These are phyloP conservation scores for Cichorium intybus DNA, from an alignment of 140 eudicot species.

Conservation along the genomic window DNA sequence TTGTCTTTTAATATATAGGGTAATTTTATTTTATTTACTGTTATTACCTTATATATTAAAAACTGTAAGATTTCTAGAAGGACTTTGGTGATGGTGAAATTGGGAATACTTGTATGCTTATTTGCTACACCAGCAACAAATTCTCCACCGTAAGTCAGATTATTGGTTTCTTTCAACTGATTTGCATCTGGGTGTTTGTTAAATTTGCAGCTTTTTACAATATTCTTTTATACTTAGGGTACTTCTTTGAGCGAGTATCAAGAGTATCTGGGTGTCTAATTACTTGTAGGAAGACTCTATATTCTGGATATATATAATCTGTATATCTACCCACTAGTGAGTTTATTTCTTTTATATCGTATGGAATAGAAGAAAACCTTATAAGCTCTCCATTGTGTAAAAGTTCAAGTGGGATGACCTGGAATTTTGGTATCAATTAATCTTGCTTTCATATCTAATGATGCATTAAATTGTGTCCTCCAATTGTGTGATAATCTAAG, in stretches of 20 bases:
- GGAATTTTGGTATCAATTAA: slow-evolving; percentile 71
- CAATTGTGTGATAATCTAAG: slow-evolving; percentile 86
- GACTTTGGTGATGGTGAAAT: slow-evolving; percentile 84
- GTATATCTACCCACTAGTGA: too few relatives aligned
- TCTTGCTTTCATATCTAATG: slow-evolving; percentile 85
- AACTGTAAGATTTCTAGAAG: too few relatives aligned
- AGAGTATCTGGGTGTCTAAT: too few relatives aligned
- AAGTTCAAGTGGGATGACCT: slow-evolving; percentile 83
- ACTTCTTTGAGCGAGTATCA: too few relatives aligned
- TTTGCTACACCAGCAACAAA: slow-evolving; percentile 76
- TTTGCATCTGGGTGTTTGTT: slow-evolving; percentile 28
- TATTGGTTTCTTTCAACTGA: background rate
- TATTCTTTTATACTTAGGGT: slow-evolving; percentile 24
- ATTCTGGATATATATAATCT: too few relatives aligned
- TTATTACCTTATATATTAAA: too few relatives aligned
- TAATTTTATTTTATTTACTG: too few relatives aligned
- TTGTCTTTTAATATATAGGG: too few relatives aligned
- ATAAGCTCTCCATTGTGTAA: slow-evolving; percentile 73
- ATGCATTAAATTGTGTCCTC: slow-evolving; percentile 54
- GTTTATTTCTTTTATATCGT: too few relatives aligned
- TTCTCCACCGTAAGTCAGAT: slow-evolving; percentile 62
- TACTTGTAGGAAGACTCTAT: too few relatives aligned
- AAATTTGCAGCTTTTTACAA: slow-evolving; percentile 34
- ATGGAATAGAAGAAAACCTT: too few relatives aligned
- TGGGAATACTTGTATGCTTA: slow-evolving; percentile 80